Evolutionary conservation across 345 rosid species (phyloP).

Genomic region (Citrus glauca): DNA sequence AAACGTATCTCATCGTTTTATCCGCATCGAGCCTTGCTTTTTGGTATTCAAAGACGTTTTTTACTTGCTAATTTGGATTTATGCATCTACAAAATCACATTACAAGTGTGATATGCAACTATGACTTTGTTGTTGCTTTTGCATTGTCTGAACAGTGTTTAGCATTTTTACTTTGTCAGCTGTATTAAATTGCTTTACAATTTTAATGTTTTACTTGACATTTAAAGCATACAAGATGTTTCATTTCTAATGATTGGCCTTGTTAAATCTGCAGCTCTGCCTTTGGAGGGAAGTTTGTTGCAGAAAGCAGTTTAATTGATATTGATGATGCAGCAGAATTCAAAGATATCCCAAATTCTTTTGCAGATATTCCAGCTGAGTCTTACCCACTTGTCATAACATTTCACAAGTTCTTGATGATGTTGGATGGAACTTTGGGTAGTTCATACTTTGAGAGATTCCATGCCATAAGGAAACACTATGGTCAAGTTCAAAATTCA

Average conservation of each 20-base stretch:
- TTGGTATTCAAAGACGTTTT: background rate
- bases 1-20: background rate
- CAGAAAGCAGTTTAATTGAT: slow-evolving; percentile 13
- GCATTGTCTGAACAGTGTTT: too few relatives aligned
- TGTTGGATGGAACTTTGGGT: slow-evolving; percentile 56
- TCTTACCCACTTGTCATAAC: slow-evolving; percentile 54
- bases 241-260: background rate
- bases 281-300: slow-evolving; percentile 20
- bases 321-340: slow-evolving; percentile 28
- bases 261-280: slow-evolving; percentile 29
- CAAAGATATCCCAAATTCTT: slow-evolving; percentile 43
- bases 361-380: slow-evolving; percentile 24
- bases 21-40: background rate
- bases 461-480: slow-evolving; percentile 23
- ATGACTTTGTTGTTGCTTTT: too few relatives aligned
- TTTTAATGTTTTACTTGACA: background rate
- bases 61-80: background rate
- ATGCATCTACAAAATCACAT: background rate
- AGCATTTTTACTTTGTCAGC: background rate
- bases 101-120: background rate
- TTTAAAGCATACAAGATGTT: background rate
- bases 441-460: slow-evolving; percentile 47
- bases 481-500: slow-evolving; percentile 14
- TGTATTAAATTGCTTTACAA: background rate
- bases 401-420: slow-evolving; percentile 47